phyloP scores from a whole-genome alignment of 2,329 filamentous ascomycete species.

The Teratosphaeria viscida region DNA sequence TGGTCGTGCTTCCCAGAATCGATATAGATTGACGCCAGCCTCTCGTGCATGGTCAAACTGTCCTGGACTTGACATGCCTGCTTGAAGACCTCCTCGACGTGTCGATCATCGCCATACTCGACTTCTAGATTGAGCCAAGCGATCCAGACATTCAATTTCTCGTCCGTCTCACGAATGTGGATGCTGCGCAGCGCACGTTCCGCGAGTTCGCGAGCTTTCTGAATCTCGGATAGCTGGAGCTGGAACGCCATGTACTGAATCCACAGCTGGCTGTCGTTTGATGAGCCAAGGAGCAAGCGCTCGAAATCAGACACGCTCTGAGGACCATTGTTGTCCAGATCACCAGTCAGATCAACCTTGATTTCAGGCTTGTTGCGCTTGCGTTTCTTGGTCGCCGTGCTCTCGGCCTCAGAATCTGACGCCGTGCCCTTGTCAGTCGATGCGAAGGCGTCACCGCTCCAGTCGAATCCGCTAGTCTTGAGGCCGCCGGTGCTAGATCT shows the following conservation, averaged over 20 bases:
- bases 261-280: constrained; percentile 89
- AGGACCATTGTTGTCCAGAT: constrained; percentile 78
- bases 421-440: constrained; percentile 43
- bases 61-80: constrained; percentile 92
- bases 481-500: constrained; percentile 35
- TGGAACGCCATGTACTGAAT: constrained; percentile 99
- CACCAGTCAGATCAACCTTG: constrained; percentile 81
- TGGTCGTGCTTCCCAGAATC: constrained; percentile 77
- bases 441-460: constrained; percentile 55
- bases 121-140: constrained; percentile 91
- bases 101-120: constrained; percentile 66
- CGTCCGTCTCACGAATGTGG: constrained; percentile 77
- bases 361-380: constrained; percentile 72
- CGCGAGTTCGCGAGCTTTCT: constrained; percentile 78
- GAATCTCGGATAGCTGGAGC: constrained; percentile 78
- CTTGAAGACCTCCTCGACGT: constrained; percentile 77
- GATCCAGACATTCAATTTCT: constrained; percentile 93
- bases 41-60: constrained; percentile 76
- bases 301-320: constrained; percentile 89
- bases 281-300: constrained; percentile 79
- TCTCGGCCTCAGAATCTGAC: constrained; percentile 45
- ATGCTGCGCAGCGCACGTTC: constrained; percentile 87
- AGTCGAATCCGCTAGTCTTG: constrained; percentile 72
- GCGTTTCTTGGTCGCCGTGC: constrained; percentile 36
- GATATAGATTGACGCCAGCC: constrained; percentile 88